A percentile compares a stretch with the other conserved stretches of the same genome.
These are phyloP conservation scores for Pseudogymnoascus sp. DNA, from an alignment of 2,329 filamentous ascomycete species.

Conservation along the genomic window DNA sequence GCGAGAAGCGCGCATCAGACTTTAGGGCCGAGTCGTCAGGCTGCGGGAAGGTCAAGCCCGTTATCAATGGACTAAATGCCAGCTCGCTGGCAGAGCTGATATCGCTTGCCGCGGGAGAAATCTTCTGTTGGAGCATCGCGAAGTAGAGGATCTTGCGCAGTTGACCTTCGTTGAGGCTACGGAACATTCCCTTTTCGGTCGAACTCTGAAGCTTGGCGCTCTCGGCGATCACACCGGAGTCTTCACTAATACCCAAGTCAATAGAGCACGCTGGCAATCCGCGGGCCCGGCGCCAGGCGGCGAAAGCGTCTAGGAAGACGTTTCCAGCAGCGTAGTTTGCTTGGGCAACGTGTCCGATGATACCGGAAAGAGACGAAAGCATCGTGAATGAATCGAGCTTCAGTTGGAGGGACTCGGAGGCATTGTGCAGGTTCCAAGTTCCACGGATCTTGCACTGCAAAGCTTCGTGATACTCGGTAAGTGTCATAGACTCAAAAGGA, in stretches of 20 bases:
- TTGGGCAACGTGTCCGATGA: conserved; percentile 10
- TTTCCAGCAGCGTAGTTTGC: conserved; percentile 14
- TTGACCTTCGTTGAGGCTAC: conserved; percentile 18
- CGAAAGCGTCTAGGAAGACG: conserved; percentile 13
- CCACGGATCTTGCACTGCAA: conserved; percentile 15
- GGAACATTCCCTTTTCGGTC: conserved; percentile 12
- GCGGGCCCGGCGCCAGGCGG: not conserved
- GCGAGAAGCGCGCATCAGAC: not conserved
- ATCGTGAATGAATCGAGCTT: conserved; percentile 13
- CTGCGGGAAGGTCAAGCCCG: not conserved
- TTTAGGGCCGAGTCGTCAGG: conserved; percentile 17
- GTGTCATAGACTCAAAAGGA: conserved; percentile 1
- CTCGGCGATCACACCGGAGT: conserved; percentile 12
- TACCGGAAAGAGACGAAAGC: not conserved
- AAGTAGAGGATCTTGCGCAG: conserved; percentile 20
- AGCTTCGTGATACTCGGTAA: conserved; percentile 12
- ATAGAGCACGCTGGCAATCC: conserved; percentile 17
- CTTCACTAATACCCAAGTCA: conserved; percentile 15
- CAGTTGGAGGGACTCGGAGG: not conserved
- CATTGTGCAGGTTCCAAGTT: conserved; percentile 14
- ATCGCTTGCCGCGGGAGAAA: conserved; percentile 15
- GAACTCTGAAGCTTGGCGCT: conserved; percentile 11
- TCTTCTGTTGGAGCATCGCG: conserved; percentile 38
- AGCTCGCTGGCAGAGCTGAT: not conserved
- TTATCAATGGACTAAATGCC: conserved; percentile 4